Base-by-base conservation (phyloP, 257 asterid species). In the Echium plantagineum region DNA sequence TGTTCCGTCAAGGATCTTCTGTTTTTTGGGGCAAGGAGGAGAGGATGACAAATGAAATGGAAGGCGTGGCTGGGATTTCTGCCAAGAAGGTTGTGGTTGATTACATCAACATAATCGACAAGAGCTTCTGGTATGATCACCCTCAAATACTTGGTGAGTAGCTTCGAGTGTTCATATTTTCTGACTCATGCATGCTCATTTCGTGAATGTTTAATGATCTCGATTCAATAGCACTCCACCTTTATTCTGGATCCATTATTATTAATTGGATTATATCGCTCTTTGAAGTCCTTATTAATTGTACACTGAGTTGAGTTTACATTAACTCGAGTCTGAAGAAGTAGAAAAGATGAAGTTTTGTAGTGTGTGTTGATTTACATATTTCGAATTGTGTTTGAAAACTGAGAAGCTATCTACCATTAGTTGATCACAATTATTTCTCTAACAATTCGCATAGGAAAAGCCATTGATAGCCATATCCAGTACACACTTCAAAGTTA, bases 1-100 rank as follows among this genome's bases (percentile, higher is more conserved):
- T 87, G 70, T 87, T 87, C 74, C 85, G 89, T 47, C 82, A 61
- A 18, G 97, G 97, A 22, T 85, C 97, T 52, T 83, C 94, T 47
- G 77, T 85, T 68, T 90, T 78, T 74, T 77, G 86, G 87, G 80
- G 75, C 55, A 77, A 65, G 86, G 95, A 10, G 15, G 17, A 53
- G 57, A 53, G 26, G 2, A 53, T 10, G 26, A 53, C 21, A 4
- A 53, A 53, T n/a, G 57, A 53, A 18, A 53, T 18, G 22, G 57
- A 21, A 18, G 22, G 57, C 6, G 57, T n/a, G 21, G 1, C 16
- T 20, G 57, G 22, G 22, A 52, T 7, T 6, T 52, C 3, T 53
- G 16, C 5, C 4, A 53, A 53, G 21, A 53, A 53, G 6, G 26
- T 53, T 53, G 57, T 53, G 21, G 57, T 53, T 53, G 22, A 53